These are phyloP conservation scores for Epichloe sylvatica DNA, from an alignment of 2,329 filamentous ascomycete genomes.

Conservation along the genomic window DNA sequence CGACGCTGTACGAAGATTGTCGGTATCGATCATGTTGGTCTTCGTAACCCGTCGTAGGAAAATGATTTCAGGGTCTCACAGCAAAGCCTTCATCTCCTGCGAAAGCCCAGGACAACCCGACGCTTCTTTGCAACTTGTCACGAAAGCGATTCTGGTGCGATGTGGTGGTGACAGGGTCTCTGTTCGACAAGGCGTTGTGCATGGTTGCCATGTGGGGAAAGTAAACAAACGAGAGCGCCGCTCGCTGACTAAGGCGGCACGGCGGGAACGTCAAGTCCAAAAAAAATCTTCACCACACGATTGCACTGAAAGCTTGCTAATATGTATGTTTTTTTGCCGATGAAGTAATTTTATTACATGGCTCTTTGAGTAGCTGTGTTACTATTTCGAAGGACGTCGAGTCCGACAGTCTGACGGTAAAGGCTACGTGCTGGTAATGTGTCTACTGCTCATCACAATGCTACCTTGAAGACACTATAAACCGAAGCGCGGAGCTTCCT, in stretches of 20 bases:
- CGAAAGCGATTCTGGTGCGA: neutral
- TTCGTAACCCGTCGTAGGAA: neutral
- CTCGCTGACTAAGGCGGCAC: slow-evolving; percentile 12
- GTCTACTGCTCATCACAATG: too few species aligned
- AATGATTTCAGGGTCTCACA: neutral
- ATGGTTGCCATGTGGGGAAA: slow-evolving; percentile 25
- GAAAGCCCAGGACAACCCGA: neutral
- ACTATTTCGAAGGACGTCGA: neutral
- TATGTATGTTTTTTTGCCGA: neutral
- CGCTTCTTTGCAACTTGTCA: neutral
- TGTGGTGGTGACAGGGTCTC: too few species aligned
- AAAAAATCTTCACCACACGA: neutral
- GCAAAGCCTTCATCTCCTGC: neutral
- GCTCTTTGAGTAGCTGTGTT: neutral
- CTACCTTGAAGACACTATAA: neutral
- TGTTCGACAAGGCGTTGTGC: too few species aligned
- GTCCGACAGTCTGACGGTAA: neutral
- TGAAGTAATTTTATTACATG: neutral
- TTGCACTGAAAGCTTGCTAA: neutral
- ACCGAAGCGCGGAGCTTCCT: neutral
- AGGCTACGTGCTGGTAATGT: neutral
- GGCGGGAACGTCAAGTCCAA: too few species aligned
- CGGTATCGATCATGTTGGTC: slow-evolving; percentile 38
- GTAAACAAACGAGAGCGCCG: slow-evolving; percentile 21
- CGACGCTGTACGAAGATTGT: slow-evolving; percentile 53